Percentiles rank a stretch among this genome's conserved stretches.
These are phyloP conservation scores for Chaetomiaceae sp. DNA, from an alignment of 2,329 filamentous ascomycete genomes.

Conservation along the genomic window DNA sequence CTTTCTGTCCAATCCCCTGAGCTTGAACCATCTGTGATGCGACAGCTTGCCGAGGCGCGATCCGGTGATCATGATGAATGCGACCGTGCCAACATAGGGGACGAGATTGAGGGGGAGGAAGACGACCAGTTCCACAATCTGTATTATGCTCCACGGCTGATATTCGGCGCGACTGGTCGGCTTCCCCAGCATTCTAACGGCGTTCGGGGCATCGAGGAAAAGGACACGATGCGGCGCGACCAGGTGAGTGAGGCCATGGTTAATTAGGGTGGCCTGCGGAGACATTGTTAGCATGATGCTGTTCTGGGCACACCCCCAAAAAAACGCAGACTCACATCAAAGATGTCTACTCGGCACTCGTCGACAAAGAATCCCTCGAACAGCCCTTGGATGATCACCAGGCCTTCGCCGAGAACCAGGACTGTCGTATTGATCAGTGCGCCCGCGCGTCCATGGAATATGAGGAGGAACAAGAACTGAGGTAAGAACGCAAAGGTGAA, in stretches of 20 bases:
- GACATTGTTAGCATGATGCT: neutral
- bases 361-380: conserved; percentile 82
- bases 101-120: conserved; percentile 83
- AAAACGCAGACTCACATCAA: conserved; percentile 56
- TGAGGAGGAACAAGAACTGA: conserved; percentile 79
- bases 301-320: no score
- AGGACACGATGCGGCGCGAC: conserved; percentile 62
- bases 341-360: conserved; percentile 73
- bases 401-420: conserved; percentile 76
- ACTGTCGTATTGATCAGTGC: conserved; percentile 91
- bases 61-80: conserved; percentile 85
- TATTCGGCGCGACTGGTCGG: conserved; percentile 74
- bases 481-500: conserved; percentile 87
- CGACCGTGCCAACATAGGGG: conserved; percentile 73
- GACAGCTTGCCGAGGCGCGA: conserved; percentile 82
- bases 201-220: conserved; percentile 63
- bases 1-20: conserved; percentile 69
- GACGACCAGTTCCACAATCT: conserved; percentile 78
- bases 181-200: conserved; percentile 77
- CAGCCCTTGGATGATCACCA: conserved; percentile 64
- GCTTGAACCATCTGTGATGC: conserved; percentile 85
- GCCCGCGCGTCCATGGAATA: conserved; percentile 74
- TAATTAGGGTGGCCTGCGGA: conserved; percentile 63
- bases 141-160: conserved; percentile 83
- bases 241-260: conserved; percentile 65